phyloP scores from a whole-genome alignment of 2,329 filamentous ascomycete genomes.

The Colletotrichum lindemuthianum region DNA sequence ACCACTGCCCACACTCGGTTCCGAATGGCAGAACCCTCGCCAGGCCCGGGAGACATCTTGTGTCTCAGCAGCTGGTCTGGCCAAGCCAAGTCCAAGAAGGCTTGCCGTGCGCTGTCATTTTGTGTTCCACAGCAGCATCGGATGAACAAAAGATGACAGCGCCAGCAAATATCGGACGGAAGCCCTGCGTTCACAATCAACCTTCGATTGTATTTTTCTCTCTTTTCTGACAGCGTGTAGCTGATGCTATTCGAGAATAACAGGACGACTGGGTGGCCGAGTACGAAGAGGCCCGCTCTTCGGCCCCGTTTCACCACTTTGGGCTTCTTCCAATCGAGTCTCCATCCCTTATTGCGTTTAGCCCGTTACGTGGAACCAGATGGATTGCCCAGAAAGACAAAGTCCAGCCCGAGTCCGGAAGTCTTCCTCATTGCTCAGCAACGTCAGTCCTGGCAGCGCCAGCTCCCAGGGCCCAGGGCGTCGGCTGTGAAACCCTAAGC shows the following conservation, averaged over 20 bases:
- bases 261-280: slow-evolving; percentile 11
- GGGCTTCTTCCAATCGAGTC: slow-evolving; percentile 8
- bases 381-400: slow-evolving; percentile 16
- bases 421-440: slow-evolving; percentile 17
- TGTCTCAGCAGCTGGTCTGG: slow-evolving; percentile 24
- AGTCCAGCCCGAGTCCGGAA: slow-evolving; percentile 24
- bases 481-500: slow-evolving; percentile 36
- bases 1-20: not conserved
- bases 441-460: slow-evolving; percentile 21
- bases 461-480: slow-evolving; percentile 15
- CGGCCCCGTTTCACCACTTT: slow-evolving; percentile 29
- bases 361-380: slow-evolving; percentile 31
- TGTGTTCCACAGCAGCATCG: slow-evolving; percentile 20
- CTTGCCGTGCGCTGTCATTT: slow-evolving; percentile 3
- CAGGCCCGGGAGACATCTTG: not conserved
- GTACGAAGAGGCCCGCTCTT: slow-evolving; percentile 17
- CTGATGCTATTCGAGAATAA: slow-evolving; percentile 22
- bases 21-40: slow-evolving; percentile 9
- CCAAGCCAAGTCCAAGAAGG: not conserved
- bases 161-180: slow-evolving; percentile 20
- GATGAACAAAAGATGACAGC: slow-evolving; percentile 27
- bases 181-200: slow-evolving; percentile 13
- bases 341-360: slow-evolving; percentile 28
- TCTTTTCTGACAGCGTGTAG: not conserved
- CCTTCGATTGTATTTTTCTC: no score